Base-by-base conservation (phyloP, 176 grass and related monocot species). In the Zizania latifolia region DNA sequence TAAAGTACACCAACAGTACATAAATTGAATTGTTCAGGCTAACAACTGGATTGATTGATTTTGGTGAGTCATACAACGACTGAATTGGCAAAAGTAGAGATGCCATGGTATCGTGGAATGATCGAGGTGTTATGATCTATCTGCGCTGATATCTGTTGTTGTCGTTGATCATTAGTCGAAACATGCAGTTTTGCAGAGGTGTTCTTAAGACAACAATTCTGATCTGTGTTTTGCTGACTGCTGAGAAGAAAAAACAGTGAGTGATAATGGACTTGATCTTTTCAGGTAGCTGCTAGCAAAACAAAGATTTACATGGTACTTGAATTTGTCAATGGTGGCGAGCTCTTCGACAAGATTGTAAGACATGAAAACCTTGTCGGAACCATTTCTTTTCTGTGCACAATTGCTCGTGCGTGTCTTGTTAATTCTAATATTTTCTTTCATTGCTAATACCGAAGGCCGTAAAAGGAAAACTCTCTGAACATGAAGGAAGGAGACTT, bases 261-360 rank as follows among this genome's bases (percentile, higher is more conserved):
- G 1, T 82, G 65, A 82, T 65, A 0, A 31, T 71, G 22, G 0
- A 2, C 13, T 61, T 54, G 2, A 21, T 46, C 5, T 41, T 76
- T 81, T 27, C 60, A 96, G 92, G 92, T 96, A 17, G 87, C 76
- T 30, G 92, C 89, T 60, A 96, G 89, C 72, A 96, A 91, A 65
- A 96, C 89, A 2, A 96, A 96, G 82, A 96, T 96, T 58, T 96
- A 91, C 27, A 96, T 96, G 92, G 83, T 96, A 30, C 92, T 96
- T 13, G 92, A 96, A 65, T 96, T 80, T 35, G 83, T 96, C 4
- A 77, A 96, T 15, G 92, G 92, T 9, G 92, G 92, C 9, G 92
- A 96, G 85, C 78, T 96, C 35, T 96, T 96, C 5, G 92, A 96
- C 71, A 85, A 75, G 82, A 96, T 96, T 69, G 92, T 96, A 92